These are phyloP conservation scores for Clitocybe nebularis DNA, from an alignment of 1,284 basidiomycete species.

Conservation along the genomic window DNA sequence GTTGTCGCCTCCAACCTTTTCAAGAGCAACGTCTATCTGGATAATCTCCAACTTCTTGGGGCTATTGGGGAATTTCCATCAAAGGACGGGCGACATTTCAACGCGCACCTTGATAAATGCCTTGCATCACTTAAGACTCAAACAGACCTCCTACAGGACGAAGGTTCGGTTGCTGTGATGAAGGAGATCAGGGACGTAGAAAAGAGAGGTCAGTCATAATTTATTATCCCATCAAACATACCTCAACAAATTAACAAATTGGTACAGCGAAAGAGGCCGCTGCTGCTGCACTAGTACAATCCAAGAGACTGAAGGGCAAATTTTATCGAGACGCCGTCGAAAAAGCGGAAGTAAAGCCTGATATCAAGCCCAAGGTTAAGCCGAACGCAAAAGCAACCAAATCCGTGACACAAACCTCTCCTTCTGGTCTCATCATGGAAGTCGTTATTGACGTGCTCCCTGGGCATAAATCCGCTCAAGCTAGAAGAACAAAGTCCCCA, in stretches of 20 bases:
- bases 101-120: conserved; percentile 67
- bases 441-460: conserved; percentile 42
- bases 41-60: conserved; percentile 69
- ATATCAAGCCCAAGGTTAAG: conserved; percentile 14
- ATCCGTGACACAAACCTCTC: conserved; percentile 27
- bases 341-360: conserved; percentile 23
- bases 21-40: conserved; percentile 73
- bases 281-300: conserved; percentile 39
- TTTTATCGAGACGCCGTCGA: conserved; percentile 57
- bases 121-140: conserved; percentile 60
- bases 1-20: conserved; percentile 87
- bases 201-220: conserved; percentile 44
- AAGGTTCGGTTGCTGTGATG: conserved; percentile 60
- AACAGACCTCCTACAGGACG: conserved; percentile 59
- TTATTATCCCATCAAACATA: too few relatives aligned
- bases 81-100: conserved; percentile 85
- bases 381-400: conserved; percentile 4
- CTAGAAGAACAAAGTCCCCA: conserved; percentile 11
- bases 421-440: conserved; percentile 44
- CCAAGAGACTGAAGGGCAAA: conserved; percentile 74
- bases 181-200: conserved; percentile 59
- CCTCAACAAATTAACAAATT: too few relatives aligned
- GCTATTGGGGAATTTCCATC: conserved; percentile 62
- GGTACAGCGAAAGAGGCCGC: conserved; percentile 44
- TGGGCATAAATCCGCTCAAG: conserved; percentile 13